Evolutionary conservation across 352 stramenopile species (phyloP).

Genomic region (Globisporangium nodosum): DNA sequence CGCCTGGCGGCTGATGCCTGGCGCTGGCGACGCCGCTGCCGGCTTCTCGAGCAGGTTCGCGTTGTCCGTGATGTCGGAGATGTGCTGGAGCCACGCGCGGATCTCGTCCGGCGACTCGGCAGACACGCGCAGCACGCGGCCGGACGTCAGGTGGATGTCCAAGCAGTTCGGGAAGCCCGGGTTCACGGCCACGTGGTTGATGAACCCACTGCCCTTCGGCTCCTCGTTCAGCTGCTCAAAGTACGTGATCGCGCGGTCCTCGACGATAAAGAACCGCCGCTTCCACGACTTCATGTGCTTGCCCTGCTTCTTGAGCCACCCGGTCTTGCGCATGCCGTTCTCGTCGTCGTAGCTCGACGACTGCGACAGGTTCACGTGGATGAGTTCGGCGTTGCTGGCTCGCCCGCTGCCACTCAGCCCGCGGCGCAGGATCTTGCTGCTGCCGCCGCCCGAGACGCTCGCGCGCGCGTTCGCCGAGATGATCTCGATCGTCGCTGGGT

Average conservation of each 20-base stretch:
- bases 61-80: constrained; percentile 21
- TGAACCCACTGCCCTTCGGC: constrained; percentile 48
- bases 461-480: constrained; percentile 1
- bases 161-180: constrained; percentile 54
- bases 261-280: constrained; percentile 68
- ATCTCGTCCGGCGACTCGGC: constrained; percentile 64
- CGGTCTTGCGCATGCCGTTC: constrained; percentile 32
- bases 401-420: constrained; percentile 3
- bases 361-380: too few relatives aligned
- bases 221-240: constrained; percentile 51
- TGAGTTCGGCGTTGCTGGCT: background rate
- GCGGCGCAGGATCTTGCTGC: constrained; percentile 1
- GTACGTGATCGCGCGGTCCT: constrained; percentile 51
- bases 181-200: constrained; percentile 40
- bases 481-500: constrained; percentile 16
- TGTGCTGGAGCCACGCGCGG: constrained; percentile 46
- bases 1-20: background rate
- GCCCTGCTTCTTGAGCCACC: constrained; percentile 80
- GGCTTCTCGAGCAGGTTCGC: constrained; percentile 10
- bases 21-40: background rate
- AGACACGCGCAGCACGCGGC: constrained; percentile 56
- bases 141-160: constrained; percentile 52
- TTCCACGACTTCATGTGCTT: constrained; percentile 66
- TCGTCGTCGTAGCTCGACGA: constrained; percentile 4
- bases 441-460: background rate